Evolutionary conservation across 2,329 filamentous ascomycete genomes (phyloP).

Genomic region (Ascochyta lentis): DNA sequence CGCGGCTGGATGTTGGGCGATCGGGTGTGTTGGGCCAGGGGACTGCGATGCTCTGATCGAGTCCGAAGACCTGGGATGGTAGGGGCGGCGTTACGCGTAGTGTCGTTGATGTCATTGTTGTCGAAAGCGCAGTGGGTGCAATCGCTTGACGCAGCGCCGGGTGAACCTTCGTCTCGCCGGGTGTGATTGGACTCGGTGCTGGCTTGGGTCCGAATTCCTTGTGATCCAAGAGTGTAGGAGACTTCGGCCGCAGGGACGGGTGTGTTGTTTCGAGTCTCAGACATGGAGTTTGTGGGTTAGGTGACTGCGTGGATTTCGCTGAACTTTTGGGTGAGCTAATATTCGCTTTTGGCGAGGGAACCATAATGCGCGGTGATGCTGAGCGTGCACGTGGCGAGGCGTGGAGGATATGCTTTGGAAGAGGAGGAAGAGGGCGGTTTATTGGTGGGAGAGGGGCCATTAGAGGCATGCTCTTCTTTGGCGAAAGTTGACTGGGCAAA

Average conservation of each 20-base stretch:
- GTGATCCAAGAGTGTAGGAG: conserved; percentile 16
- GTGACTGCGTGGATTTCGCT: conserved; percentile 5
- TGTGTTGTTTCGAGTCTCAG: conserved; percentile 22
- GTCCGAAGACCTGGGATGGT: conserved; percentile 9
- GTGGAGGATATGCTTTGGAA: conserved; percentile 22
- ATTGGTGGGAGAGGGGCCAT: conserved; percentile 26
- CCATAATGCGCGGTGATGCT: conserved; percentile 23
- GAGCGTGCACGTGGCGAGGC: conserved; percentile 25
- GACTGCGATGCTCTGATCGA: conserved; percentile 14
- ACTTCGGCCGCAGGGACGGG: conserved; percentile 22
- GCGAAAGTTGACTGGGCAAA: not conserved
- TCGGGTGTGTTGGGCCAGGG: conserved; percentile 23
- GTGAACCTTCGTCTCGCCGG: conserved; percentile 20
- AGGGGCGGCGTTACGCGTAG: conserved; percentile 11
- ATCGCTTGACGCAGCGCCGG: conserved; percentile 22
- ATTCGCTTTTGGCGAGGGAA: not conserved
- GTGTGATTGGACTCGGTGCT: conserved; percentile 5
- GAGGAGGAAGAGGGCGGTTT: conserved; percentile 34
- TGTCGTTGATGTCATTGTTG: not conserved
- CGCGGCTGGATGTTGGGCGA: conserved; percentile 11
- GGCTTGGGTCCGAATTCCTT: conserved; percentile 14
- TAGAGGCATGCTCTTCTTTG: conserved; percentile 20
- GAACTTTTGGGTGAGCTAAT: conserved; percentile 9
- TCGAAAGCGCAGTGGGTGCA: not conserved
- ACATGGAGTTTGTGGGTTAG: conserved; percentile 9